Percentiles rank a stretch among this genome's conserved stretches.
phyloP scores from a whole-genome alignment of 75 land plant genomes.

The Larix kaempferi region DNA sequence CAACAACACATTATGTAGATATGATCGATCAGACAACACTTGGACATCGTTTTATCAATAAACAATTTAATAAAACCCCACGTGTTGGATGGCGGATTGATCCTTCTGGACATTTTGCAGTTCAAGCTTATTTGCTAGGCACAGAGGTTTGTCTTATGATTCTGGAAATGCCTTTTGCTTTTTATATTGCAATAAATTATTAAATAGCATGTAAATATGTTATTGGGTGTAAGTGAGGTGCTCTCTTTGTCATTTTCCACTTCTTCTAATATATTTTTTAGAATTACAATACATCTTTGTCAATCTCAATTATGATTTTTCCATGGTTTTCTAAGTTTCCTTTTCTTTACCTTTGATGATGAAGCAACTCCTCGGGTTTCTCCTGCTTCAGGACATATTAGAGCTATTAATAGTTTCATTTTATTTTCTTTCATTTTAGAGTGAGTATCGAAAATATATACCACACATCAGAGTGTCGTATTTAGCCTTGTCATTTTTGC shows the following conservation, averaged over 20 bases:
- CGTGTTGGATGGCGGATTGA: conserved; percentile 91
- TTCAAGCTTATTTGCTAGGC: conserved; percentile 76
- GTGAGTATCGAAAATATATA: background rate
- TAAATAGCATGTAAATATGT: background rate
- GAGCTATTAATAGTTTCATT: background rate
- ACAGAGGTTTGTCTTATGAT: conserved; percentile 50
- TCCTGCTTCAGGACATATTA: background rate
- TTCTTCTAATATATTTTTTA: background rate
- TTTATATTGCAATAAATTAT: no score
- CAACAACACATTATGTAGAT: conserved; percentile 71
- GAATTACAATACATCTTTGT: background rate
- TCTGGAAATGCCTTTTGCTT: background rate
- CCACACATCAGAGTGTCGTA: no score
- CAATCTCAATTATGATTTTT: background rate
- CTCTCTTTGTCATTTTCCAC: background rate
- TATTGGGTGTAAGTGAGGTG: background rate
- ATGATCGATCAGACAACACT: conserved; percentile 84
- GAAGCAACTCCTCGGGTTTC: background rate
- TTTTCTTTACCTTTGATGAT: background rate
- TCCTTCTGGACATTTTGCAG: conserved; percentile 88
- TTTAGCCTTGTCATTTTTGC: background rate
- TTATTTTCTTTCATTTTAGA: background rate
- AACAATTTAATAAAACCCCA: conserved; percentile 56
- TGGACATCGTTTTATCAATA: conserved; percentile 67
- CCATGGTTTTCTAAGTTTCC: background rate